phyloP scores from a whole-genome alignment of 768 basidiomycete genomes.

The Stropharia rugosoannulata region DNA sequence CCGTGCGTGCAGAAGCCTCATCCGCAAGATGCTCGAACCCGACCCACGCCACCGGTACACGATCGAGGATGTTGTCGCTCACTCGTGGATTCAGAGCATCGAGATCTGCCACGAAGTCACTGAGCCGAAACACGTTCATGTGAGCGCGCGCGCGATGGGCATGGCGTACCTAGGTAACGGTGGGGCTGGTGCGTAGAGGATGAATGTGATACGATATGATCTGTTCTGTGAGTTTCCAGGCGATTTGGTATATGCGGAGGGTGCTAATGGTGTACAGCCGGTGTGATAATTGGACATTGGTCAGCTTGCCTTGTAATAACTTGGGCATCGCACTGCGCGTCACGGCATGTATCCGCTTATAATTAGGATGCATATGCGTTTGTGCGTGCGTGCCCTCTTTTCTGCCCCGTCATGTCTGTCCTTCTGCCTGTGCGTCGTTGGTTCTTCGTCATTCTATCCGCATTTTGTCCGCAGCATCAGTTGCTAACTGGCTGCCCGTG shows the following conservation, averaged over 20 bases:
- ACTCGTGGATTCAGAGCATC: slow-evolving; percentile 78
- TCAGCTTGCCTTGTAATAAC: background rate
- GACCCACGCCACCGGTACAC: slow-evolving; percentile 74
- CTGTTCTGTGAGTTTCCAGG: background rate
- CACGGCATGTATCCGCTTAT: no score
- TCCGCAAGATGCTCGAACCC: slow-evolving; percentile 95
- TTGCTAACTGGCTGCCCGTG: no score
- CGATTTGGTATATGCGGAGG: background rate
- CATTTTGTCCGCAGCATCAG: no score
- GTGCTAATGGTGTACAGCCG: background rate
- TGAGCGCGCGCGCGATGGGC: slow-evolving; percentile 59
- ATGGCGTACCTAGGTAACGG: slow-evolving; percentile 39
- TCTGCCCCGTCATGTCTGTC: no score
- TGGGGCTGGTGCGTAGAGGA: slow-evolving; percentile 1
- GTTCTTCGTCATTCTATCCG: no score
- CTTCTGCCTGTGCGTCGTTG: no score
- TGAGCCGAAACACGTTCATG: slow-evolving; percentile 72
- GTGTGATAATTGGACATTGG: background rate
- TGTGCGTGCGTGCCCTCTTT: no score
- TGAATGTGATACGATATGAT: background rate
- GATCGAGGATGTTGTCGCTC: slow-evolving; percentile 79
- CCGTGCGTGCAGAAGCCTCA: slow-evolving; percentile 75
- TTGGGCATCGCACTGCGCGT: no score
- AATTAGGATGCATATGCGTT: no score
- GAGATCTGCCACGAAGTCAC: slow-evolving; percentile 75